These are phyloP conservation scores for Inga laurina DNA, from an alignment of 306 rosid genomes.

Conservation along the genomic window DNA sequence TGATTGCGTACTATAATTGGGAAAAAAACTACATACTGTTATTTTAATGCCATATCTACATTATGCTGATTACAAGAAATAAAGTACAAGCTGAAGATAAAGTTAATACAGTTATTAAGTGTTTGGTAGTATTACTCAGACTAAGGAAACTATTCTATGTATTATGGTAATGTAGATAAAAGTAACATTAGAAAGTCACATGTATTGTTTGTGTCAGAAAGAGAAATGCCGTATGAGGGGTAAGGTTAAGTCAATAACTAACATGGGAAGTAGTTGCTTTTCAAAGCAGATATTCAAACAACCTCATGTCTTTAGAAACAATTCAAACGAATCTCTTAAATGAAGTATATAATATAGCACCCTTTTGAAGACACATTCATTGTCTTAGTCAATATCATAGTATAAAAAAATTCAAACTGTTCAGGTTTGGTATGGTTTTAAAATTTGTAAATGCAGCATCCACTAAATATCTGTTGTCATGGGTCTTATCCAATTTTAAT, in stretches of 20 bases:
- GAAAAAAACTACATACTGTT: not conserved
- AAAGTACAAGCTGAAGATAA: not conserved
- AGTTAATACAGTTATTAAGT: not conserved
- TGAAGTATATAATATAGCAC: not conserved
- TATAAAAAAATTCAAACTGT: not conserved
- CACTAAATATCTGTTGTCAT: not conserved
- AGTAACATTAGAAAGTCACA: not conserved
- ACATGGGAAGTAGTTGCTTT: not conserved
- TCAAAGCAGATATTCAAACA: not conserved
- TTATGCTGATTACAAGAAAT: not conserved
- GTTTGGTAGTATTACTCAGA: not conserved
- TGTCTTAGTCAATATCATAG: not conserved
- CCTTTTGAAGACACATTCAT: not conserved
- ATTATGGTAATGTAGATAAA: not conserved
- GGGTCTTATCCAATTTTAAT: not conserved
- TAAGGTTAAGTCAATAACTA: not conserved
- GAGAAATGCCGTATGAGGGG: not conserved
- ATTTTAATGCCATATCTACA: not conserved
- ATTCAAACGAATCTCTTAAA: not conserved
- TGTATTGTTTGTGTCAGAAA: not conserved
- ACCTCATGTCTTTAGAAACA: not conserved
- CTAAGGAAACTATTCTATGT: not conserved
- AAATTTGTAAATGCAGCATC: not conserved
- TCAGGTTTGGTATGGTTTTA: not conserved
- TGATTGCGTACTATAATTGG: not conserved